Conservation (phyloP, 495 filamentous ascomycete genomes). For the Neurospora sp. region DNA sequence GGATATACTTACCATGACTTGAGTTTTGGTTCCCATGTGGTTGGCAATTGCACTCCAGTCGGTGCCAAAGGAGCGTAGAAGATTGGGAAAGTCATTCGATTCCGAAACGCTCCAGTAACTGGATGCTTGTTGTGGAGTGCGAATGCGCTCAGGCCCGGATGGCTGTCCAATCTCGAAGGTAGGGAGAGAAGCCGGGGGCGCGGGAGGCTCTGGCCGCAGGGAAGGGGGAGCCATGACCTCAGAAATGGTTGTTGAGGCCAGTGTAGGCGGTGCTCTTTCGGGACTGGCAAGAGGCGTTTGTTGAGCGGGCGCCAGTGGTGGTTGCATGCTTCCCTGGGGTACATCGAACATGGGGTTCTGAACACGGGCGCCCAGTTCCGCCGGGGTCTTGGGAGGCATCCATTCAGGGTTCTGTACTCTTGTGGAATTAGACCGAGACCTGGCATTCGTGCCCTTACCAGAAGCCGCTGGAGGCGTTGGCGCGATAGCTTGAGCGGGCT, state of each 20-base stretch:
- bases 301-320: conserved; percentile 27
- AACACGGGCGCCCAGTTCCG: conserved; percentile 20
- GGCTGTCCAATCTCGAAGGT: conserved; percentile 33
- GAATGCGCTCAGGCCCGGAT: conserved; percentile 30
- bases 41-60: conserved; percentile 78
- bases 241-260: conserved; percentile 23
- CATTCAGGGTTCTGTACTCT: conserved; percentile 28
- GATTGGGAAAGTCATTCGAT: conserved; percentile 65
- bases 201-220: conserved; percentile 37
- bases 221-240: conserved; percentile 42
- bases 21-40: conserved; percentile 85
- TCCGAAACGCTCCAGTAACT: conserved; percentile 99
- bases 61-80: conserved; percentile 76
- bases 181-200: conserved; percentile 23
- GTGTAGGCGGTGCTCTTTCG: conserved; percentile 23
- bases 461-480: conserved; percentile 26
- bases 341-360: conserved; percentile 26
- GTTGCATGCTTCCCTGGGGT: conserved; percentile 25
- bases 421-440: conserved; percentile 37
- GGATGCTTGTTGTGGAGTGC: conserved; percentile 55
- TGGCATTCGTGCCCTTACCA: conserved; percentile 22
- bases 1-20: conserved; percentile 66
- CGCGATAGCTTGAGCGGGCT: conserved; percentile 30
- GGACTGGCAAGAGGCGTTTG: conserved; percentile 25
- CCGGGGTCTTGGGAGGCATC: conserved; percentile 22